A percentile compares a stretch with the other conserved stretches of the same genome.
phyloP scores from a whole-genome alignment of 148 eudicot species.

The Gaultheria prostrata region DNA sequence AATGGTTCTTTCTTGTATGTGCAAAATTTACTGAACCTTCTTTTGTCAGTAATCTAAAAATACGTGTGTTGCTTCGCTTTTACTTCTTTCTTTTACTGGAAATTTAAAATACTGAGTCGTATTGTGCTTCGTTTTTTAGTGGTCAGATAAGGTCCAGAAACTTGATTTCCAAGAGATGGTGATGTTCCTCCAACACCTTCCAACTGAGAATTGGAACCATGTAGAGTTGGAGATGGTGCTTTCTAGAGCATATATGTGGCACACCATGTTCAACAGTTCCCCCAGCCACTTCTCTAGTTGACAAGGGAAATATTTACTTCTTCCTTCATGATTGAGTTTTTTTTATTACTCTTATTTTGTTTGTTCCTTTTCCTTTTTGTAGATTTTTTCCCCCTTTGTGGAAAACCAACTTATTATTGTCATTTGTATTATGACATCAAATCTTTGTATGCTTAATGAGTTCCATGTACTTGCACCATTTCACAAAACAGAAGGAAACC shows the following conservation, averaged over 20 bases:
- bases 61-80: not conserved
- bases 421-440: not conserved
- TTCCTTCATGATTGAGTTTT: not conserved
- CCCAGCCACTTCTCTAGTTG: slow-evolving; percentile 88
- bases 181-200: slow-evolving; percentile 94
- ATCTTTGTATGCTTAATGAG: not conserved
- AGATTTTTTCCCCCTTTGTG: not conserved
- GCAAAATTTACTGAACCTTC: not conserved
- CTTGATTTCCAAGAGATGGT: slow-evolving; percentile 98
- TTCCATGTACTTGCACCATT: not conserved
- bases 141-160: slow-evolving; percentile 83
- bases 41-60: not conserved
- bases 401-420: not conserved
- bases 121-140: slow-evolving; percentile 38
- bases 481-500: not conserved
- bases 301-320: not conserved
- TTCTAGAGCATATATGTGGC: slow-evolving; percentile 97
- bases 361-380: not conserved
- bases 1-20: not conserved
- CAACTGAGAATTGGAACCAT: slow-evolving; percentile 80
- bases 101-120: not conserved
- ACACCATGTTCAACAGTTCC: slow-evolving; percentile 82
- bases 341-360: not conserved
- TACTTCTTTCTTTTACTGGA: not conserved
- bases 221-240: slow-evolving; percentile 91